Percentiles rank a stretch among this genome's conserved stretches.
Evolutionary conservation across 2,329 filamentous ascomycete genomes (phyloP).

Genomic region (Pleurostoma richardsiae): DNA sequence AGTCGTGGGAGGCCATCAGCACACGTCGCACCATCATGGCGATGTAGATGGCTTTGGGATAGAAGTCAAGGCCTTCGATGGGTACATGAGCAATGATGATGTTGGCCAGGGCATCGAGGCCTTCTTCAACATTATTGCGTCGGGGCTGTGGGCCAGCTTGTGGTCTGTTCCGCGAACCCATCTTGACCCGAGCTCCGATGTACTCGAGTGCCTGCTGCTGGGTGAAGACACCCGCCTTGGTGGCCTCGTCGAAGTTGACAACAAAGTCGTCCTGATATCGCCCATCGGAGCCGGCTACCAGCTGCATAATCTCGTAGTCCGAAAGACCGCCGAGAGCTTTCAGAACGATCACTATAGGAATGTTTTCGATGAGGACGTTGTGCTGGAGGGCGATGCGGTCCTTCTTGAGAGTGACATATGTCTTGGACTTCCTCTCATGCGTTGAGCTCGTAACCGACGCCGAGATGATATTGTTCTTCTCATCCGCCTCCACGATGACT

Average conservation of each 20-base stretch:
- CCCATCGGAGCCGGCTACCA: slow-evolving; percentile 83
- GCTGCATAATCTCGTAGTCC: slow-evolving; percentile 88
- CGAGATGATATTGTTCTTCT: slow-evolving; percentile 88
- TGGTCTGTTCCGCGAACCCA: slow-evolving; percentile 63
- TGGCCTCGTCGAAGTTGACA: slow-evolving; percentile 90
- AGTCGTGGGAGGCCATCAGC: slow-evolving; percentile 86
- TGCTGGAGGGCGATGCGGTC: slow-evolving; percentile 85
- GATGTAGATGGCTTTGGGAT: slow-evolving; percentile 94
- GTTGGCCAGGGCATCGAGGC: slow-evolving; percentile 85
- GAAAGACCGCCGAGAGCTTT: slow-evolving; percentile 92
- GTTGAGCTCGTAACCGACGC: slow-evolving; percentile 97
- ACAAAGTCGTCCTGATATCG: slow-evolving; percentile 92
- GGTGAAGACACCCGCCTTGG: slow-evolving; percentile 78
- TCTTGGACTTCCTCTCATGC: slow-evolving; percentile 96
- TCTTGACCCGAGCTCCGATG: slow-evolving; percentile 81
- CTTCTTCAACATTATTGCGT: slow-evolving; percentile 84
- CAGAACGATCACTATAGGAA: slow-evolving; percentile 91
- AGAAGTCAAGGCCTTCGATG: slow-evolving; percentile 86
- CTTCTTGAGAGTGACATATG: slow-evolving; percentile 91
- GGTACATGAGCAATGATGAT: slow-evolving; percentile 94
- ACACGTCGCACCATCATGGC: slow-evolving; percentile 97
- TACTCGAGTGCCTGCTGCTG: slow-evolving; percentile 96
- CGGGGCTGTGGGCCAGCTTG: slow-evolving; percentile 51
- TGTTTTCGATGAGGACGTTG: slow-evolving; percentile 86
- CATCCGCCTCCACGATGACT: slow-evolving; percentile 90